These are phyloP conservation scores for Styphnolobium japonicum DNA, from an alignment of 306 rosid species.

Conservation along the genomic window DNA sequence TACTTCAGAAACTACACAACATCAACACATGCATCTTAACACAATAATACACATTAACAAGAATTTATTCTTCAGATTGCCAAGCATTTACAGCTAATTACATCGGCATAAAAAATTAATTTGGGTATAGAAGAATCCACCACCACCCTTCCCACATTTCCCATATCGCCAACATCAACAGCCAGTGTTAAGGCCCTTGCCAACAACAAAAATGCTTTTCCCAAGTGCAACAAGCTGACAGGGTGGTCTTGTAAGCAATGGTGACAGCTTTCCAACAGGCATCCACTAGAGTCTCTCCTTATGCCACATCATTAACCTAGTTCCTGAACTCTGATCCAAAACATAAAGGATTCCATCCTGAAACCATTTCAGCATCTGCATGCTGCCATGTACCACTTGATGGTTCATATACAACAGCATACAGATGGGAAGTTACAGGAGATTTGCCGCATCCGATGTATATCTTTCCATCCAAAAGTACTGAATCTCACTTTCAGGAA, in stretches of 20 bases:
- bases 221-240: slow-evolving; percentile 76
- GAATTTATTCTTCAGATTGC: slow-evolving; percentile 40
- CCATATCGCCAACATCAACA: slow-evolving; percentile 58
- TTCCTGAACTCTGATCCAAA: slow-evolving; percentile 78
- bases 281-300: slow-evolving; percentile 64
- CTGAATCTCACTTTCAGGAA: slow-evolving; percentile 64
- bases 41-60: background rate
- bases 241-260: slow-evolving; percentile 80
- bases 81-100: slow-evolving; percentile 72
- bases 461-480: slow-evolving; percentile 78
- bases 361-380: slow-evolving; percentile 72
- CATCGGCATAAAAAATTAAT: slow-evolving; percentile 47
- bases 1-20: background rate
- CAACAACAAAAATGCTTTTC: slow-evolving; percentile 60
- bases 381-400: slow-evolving; percentile 75
- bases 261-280: slow-evolving; percentile 68
- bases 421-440: slow-evolving; percentile 46
- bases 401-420: slow-evolving; percentile 75
- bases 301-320: slow-evolving; percentile 71
- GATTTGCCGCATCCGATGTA: slow-evolving; percentile 57
- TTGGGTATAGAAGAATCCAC: slow-evolving; percentile 68
- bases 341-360: slow-evolving; percentile 66
- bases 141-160: slow-evolving; percentile 54
- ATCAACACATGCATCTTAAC: background rate
- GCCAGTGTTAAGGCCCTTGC: slow-evolving; percentile 77